Conservation (phyloP, 768 basidiomycete genomes). For the Rhizopogon vulgaris region DNA sequence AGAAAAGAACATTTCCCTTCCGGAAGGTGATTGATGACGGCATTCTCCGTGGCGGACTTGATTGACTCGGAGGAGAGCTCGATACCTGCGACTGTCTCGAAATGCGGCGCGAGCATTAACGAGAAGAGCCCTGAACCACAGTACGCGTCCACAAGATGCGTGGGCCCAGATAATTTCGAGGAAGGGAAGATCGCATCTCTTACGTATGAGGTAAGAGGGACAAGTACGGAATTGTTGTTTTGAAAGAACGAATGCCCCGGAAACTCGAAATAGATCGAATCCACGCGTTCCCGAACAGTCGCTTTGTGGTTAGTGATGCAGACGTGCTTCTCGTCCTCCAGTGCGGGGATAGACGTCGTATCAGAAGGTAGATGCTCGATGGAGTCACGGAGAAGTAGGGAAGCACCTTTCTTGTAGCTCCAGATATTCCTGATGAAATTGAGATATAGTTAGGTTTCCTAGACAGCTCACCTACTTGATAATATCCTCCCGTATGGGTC, state of each 20-base stretch:
- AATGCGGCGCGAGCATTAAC: conserved; percentile 71
- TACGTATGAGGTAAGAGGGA: conserved; percentile 81
- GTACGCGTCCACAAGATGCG: conserved; percentile 93
- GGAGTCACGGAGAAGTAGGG: conserved; percentile 87
- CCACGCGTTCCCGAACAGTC: conserved; percentile 80
- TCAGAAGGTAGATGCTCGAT: conserved; percentile 27
- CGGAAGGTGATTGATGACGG: conserved; percentile 54
- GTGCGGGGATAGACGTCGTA: conserved; percentile 23
- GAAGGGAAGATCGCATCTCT: conserved; percentile 58
- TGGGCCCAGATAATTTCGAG: conserved; percentile 30
- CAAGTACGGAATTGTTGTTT: conserved; percentile 92
- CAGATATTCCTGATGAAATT: conserved; percentile 58
- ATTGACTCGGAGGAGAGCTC: conserved; percentile 78
- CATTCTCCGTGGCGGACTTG: conserved; percentile 60
- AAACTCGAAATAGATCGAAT: conserved; percentile 77
- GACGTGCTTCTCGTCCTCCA: conserved; percentile 51
- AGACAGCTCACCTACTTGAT: conserved; percentile 43
- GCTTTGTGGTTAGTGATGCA: conserved; percentile 82
- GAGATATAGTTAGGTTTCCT: background rate
- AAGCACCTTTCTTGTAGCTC: conserved; percentile 82
- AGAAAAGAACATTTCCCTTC: conserved; percentile 56
- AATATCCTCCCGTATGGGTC: conserved; percentile 56
- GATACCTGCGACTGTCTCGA: conserved; percentile 77
- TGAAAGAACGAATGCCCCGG: conserved; percentile 92
- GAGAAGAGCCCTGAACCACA: conserved; percentile 89